Evolutionary conservation across 2,329 filamentous ascomycete species (phyloP).

Genomic region (Colletotrichum spaethianum): DNA sequence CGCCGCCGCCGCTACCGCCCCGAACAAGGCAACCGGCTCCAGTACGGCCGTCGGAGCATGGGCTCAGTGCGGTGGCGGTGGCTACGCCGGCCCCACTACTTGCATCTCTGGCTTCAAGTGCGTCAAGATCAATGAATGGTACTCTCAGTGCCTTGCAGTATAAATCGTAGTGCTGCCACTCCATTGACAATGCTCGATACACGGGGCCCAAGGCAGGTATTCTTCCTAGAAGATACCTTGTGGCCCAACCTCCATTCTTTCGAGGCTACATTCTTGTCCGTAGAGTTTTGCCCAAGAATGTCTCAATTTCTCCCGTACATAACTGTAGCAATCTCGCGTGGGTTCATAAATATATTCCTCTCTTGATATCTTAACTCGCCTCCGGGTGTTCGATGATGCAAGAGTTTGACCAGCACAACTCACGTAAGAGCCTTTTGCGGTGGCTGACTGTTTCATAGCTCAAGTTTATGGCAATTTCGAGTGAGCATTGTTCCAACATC

Average conservation of each 20-base stretch:
- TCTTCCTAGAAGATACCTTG: neutral
- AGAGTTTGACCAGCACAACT: neutral
- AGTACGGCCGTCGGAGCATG: conserved; percentile 34
- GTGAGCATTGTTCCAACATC: too few relatives aligned
- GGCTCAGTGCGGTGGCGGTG: conserved; percentile 48
- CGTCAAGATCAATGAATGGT: conserved; percentile 47
- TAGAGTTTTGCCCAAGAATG: conserved; percentile 25
- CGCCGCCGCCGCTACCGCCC: neutral
- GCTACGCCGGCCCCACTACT: conserved; percentile 45
- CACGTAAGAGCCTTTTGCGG: too few relatives aligned
- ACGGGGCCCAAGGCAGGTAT: too few relatives aligned
- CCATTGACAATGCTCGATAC: neutral
- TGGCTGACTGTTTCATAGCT: too few relatives aligned
- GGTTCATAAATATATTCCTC: neutral
- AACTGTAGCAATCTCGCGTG: neutral
- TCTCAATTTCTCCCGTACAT: conserved; percentile 26
- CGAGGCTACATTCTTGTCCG: conserved; percentile 17
- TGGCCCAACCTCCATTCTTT: neutral
- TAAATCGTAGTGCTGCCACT: neutral
- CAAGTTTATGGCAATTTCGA: too few relatives aligned
- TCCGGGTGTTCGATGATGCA: neutral
- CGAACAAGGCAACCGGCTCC: conserved; percentile 20
- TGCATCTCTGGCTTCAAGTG: conserved; percentile 47
- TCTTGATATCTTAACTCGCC: too few relatives aligned
- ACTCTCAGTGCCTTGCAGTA: conserved; percentile 46